Percentiles rank a stretch among this genome's conserved stretches.
Conservation (phyloP, 2,329 filamentous ascomycete species). For the Zymoseptoria passerinii region DNA sequence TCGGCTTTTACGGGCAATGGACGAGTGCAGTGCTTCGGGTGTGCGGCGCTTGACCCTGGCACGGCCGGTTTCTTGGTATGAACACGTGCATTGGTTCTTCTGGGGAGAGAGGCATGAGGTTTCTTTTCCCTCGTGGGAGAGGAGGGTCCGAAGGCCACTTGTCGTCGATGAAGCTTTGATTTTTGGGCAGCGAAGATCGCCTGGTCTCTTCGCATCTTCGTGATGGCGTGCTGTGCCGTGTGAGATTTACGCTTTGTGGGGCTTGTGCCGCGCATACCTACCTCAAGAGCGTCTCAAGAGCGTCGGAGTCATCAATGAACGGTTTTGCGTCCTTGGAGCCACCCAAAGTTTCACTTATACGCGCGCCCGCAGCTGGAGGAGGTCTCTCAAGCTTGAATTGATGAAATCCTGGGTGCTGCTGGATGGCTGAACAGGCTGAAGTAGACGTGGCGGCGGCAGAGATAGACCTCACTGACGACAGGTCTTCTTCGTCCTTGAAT, state of each 20-base stretch:
- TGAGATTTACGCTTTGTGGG: slow-evolving; percentile 8
- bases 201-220: slow-evolving; percentile 8
- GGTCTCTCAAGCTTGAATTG: not conserved
- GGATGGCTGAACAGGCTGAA: not conserved
- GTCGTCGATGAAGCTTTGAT: slow-evolving; percentile 1
- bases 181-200: not conserved
- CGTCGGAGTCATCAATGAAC: not conserved
- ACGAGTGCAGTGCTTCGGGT: slow-evolving; percentile 9
- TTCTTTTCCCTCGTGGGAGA: not conserved
- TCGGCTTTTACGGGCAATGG: not conserved
- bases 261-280: slow-evolving; percentile 5
- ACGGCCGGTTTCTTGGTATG: not conserved
- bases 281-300: slow-evolving; percentile 12
- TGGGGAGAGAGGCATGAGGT: not conserved
- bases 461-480: not conserved
- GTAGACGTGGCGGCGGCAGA: not conserved
- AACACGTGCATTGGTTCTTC: slow-evolving; percentile 5
- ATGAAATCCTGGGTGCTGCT: not conserved
- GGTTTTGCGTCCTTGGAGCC: not conserved
- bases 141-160: not conserved
- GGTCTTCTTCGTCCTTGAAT: not conserved
- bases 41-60: slow-evolving; percentile 7
- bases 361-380: slow-evolving; percentile 1
- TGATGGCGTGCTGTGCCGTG: slow-evolving; percentile 10
- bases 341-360: not conserved